Percentiles rank a stretch among this genome's conserved stretches.
These are phyloP conservation scores for Coniochaeta sp. DNA, from an alignment of 2,329 filamentous ascomycete species.

Conservation along the genomic window DNA sequence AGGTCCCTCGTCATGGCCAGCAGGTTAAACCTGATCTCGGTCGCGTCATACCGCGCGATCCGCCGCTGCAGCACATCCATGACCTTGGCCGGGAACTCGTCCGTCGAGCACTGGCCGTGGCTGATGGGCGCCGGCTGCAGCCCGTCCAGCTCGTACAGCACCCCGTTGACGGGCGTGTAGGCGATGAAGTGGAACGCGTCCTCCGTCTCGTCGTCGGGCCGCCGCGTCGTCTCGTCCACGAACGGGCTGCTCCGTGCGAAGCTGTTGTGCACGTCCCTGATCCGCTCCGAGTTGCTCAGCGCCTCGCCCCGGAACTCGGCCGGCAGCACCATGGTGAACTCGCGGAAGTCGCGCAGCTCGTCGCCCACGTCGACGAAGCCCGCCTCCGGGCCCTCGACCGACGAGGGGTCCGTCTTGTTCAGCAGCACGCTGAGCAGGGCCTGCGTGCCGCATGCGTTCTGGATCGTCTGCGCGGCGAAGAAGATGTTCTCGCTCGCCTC, in stretches of 20 bases:
- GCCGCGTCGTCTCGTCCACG: slow-evolving; percentile 77
- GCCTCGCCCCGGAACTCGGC: slow-evolving; percentile 60
- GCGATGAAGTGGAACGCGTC: slow-evolving; percentile 98
- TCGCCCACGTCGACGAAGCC: slow-evolving; percentile 62
- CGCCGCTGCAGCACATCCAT: slow-evolving; percentile 81
- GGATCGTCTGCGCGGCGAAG: slow-evolving; percentile 95
- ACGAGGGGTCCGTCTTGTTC: slow-evolving; percentile 58
- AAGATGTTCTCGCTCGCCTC: slow-evolving; percentile 71
- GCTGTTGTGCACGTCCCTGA: slow-evolving; percentile 78
- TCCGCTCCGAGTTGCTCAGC: slow-evolving; percentile 56
- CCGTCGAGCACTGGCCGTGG: slow-evolving; percentile 67
- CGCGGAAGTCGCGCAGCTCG: slow-evolving; percentile 69
- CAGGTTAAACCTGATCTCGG: slow-evolving; percentile 93
- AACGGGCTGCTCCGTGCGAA: slow-evolving; percentile 88
- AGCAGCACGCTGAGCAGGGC: slow-evolving; percentile 86
- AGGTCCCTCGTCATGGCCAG: slow-evolving; percentile 87
- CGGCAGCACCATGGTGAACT: slow-evolving; percentile 80
- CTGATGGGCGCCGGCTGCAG: slow-evolving; percentile 87
- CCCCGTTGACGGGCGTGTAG: slow-evolving; percentile 74
- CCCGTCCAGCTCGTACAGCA: slow-evolving; percentile 90
- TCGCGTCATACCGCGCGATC: slow-evolving; percentile 74
- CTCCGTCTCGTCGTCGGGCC: slow-evolving; percentile 64
- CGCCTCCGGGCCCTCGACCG: slow-evolving; percentile 14
- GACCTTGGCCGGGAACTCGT: slow-evolving; percentile 70
- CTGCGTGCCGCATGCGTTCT: slow-evolving; percentile 97